Conservation (phyloP, 352 stramenopile genomes). For the Globisporangium sylvaticum region DNA sequence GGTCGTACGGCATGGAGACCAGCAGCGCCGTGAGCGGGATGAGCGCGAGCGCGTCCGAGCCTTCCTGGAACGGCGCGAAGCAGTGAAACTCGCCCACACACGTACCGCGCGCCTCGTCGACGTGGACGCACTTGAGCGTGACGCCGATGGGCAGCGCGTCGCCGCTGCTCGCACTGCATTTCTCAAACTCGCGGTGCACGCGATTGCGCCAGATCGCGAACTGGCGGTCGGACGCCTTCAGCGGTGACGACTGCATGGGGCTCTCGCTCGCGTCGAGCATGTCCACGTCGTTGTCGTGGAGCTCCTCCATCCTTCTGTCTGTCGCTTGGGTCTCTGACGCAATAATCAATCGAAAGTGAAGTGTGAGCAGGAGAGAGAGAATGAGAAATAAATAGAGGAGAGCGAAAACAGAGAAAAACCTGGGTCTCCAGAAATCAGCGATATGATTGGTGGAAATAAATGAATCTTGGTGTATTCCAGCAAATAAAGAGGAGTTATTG, state of each 20-base stretch:
- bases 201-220: conserved; percentile 71
- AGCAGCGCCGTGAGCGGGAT: conserved; percentile 56
- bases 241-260: not conserved
- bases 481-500: not conserved
- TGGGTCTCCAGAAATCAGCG: not conserved
- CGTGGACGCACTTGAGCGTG: conserved; percentile 34
- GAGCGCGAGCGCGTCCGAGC: conserved; percentile 60
- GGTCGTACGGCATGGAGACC: conserved; percentile 55
- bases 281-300: conserved; percentile 14
- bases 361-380: not conserved
- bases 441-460: not conserved
- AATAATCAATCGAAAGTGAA: not conserved
- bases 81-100: conserved; percentile 64
- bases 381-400: no score
- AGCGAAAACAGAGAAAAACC: not conserved
- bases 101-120: conserved; percentile 44
- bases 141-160: conserved; percentile 34
- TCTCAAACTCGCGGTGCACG: conserved; percentile 70
- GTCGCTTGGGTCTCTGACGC: not conserved
- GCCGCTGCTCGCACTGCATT: conserved; percentile 29
- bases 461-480: not conserved
- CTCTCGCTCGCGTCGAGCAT: conserved; percentile 14
- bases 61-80: conserved; percentile 71
- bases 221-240: conserved; percentile 34
- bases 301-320: not conserved